phyloP scores from a whole-genome alignment of 192 early-diverging fungal genomes.

The Rhizophagus clarus region DNA sequence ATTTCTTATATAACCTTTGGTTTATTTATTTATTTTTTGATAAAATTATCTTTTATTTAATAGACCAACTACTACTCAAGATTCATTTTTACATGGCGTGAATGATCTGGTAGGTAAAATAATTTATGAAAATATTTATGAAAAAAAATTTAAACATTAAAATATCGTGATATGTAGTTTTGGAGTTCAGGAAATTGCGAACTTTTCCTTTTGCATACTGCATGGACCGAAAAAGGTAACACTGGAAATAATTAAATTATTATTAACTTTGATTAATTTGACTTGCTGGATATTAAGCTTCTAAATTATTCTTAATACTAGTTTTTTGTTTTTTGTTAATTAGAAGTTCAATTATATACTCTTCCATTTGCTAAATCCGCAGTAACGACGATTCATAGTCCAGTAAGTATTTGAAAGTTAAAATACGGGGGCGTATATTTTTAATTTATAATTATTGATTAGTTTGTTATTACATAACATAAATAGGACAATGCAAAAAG shows the following conservation, averaged over 20 bases:
- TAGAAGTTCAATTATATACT: constrained; percentile 46
- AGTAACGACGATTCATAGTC: constrained; percentile 43
- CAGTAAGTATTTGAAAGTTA: constrained; percentile 29
- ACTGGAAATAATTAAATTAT: too few relatives aligned
- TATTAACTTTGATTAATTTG: too few relatives aligned
- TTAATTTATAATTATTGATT: not conserved
- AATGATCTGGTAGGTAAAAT: constrained; percentile 52
- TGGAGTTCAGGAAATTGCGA: constrained; percentile 73
- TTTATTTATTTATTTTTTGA: not conserved
- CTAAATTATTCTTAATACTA: not conserved
- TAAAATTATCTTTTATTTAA: not conserved
- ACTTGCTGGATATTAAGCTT: too few relatives aligned
- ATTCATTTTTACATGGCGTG: constrained; percentile 62
- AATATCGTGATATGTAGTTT: constrained; percentile 48
- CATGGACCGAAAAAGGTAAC: constrained; percentile 12
- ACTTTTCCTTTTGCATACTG: constrained; percentile 63
- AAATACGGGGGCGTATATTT: not conserved
- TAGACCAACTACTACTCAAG: constrained; percentile 42
- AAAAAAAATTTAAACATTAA: not conserved
- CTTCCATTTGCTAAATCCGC: constrained; percentile 62
- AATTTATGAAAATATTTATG: not conserved
- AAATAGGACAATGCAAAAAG: constrained; percentile 56
- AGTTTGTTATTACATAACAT: not conserved
- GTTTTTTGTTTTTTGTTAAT: not conserved
- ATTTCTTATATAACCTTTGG: too few relatives aligned